phyloP scores from a whole-genome alignment of 1,284 basidiomycete genomes.

The Rugiboletus extremiorientalis region DNA sequence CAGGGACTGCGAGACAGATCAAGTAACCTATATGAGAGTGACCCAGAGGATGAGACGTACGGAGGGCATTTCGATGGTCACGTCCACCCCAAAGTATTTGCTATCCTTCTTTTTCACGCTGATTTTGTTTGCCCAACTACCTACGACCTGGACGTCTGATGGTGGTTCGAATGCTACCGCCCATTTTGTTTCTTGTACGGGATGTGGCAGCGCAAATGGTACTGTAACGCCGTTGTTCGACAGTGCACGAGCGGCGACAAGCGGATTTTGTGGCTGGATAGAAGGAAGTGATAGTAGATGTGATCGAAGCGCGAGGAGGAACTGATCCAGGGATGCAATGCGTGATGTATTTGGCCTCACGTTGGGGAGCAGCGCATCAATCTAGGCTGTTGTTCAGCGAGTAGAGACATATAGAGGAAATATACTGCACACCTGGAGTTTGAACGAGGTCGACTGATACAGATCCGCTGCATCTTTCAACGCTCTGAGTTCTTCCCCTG shows the following conservation, averaged over 20 bases:
- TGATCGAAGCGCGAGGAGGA: conserved; percentile 61
- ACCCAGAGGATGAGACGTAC: conserved; percentile 45
- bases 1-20: conserved; percentile 47
- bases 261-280: conserved; percentile 62
- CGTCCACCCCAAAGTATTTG: conserved; percentile 71
- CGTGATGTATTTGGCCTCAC: conserved; percentile 63
- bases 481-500: conserved; percentile 71
- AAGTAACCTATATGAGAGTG: not conserved
- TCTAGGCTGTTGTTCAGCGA: conserved; percentile 43
- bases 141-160: conserved; percentile 65
- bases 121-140: conserved; percentile 73
- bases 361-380: conserved; percentile 79
- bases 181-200: conserved; percentile 74
- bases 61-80: conserved; percentile 86
- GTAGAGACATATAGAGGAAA: not conserved
- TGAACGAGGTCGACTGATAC: conserved; percentile 83
- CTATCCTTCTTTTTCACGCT: conserved; percentile 66
- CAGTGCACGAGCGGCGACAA: conserved; percentile 55
- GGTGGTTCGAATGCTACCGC: conserved; percentile 73
- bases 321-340: conserved; percentile 57
- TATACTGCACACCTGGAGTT: conserved; percentile 61
- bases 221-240: conserved; percentile 54
- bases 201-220: conserved; percentile 62
- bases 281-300: conserved; percentile 59
- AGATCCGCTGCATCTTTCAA: conserved; percentile 81